These are phyloP conservation scores for Torulaspora microellipsoides DNA, from an alignment of 805 yeast species.

Conservation along the genomic window DNA sequence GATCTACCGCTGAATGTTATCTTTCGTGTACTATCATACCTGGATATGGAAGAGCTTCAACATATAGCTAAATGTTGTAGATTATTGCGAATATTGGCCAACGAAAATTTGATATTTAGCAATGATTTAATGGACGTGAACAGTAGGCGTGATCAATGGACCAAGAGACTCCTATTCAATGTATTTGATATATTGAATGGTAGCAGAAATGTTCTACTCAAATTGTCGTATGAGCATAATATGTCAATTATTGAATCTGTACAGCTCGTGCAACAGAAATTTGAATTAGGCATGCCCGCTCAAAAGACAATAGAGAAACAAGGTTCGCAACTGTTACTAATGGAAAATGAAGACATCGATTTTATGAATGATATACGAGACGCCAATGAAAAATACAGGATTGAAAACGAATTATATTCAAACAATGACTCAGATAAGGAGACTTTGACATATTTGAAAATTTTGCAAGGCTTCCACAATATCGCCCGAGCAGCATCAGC, in stretches of 20 bases:
- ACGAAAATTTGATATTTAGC: slow-evolving; percentile 21
- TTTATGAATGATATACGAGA: slow-evolving; percentile 6
- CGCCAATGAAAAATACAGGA: background rate
- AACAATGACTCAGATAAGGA: slow-evolving; percentile 4
- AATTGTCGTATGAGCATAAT: slow-evolving; percentile 8
- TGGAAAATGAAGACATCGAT: slow-evolving; percentile 3
- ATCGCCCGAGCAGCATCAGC: slow-evolving; percentile 6
- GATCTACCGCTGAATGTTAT: slow-evolving; percentile 27
- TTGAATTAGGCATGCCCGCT: slow-evolving; percentile 11
- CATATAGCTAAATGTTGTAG: slow-evolving; percentile 21
- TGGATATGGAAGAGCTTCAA: slow-evolving; percentile 23
- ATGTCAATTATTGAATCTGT: slow-evolving; percentile 19
- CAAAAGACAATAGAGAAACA: slow-evolving; percentile 1
- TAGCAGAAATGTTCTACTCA: slow-evolving; percentile 12
- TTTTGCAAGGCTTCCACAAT: slow-evolving; percentile 20
- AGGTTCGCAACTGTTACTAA: background rate
- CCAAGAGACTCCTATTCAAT: slow-evolving; percentile 19
- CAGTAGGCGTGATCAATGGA: slow-evolving; percentile 17
- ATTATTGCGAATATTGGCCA: slow-evolving; percentile 23
- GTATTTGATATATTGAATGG: slow-evolving; percentile 20
- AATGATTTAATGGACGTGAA: slow-evolving; percentile 13
- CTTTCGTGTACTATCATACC: slow-evolving; percentile 21
- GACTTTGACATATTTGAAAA: slow-evolving; percentile 17
- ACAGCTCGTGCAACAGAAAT: slow-evolving; percentile 15
- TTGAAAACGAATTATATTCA: background rate